Conservation (phyloP, 2,329 filamentous ascomycete species). For the Colletotrichum graminicola region DNA sequence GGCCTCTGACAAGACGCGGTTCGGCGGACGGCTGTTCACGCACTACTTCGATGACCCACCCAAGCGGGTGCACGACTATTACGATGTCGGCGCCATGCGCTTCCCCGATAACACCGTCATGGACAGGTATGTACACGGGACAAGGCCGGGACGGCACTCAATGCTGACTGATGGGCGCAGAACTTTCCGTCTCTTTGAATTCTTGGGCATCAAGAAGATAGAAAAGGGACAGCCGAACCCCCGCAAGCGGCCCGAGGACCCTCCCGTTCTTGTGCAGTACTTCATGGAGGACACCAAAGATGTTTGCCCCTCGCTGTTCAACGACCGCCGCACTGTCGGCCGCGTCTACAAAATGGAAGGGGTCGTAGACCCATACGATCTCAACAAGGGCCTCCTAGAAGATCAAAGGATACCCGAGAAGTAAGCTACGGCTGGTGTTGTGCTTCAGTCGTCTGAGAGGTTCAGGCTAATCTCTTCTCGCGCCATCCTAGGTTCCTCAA, state of each 20-base stretch:
- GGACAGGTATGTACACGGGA: constrained; percentile 23
- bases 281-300: not conserved
- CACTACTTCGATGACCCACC: constrained; percentile 46
- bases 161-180: not conserved
- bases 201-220: not conserved
- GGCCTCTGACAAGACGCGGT: constrained; percentile 44
- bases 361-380: not conserved
- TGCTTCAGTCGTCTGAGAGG: too few species aligned
- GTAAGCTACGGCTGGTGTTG: not conserved
- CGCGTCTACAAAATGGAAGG: not conserved
- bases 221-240: not conserved
- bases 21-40: constrained; percentile 53
- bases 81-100: constrained; percentile 57
- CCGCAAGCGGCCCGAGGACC: not conserved
- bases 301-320: not conserved
- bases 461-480: not conserved
- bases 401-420: not conserved
- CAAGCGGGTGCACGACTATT: constrained; percentile 51
- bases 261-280: not conserved
- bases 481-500: not conserved
- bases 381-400: not conserved
- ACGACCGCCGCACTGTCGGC: not conserved
- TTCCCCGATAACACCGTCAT: constrained; percentile 51
- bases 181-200: not conserved
- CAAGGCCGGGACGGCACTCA: not conserved